Evolutionary conservation across 306 rosid species (phyloP).

Genomic region (Inga laurina): DNA sequence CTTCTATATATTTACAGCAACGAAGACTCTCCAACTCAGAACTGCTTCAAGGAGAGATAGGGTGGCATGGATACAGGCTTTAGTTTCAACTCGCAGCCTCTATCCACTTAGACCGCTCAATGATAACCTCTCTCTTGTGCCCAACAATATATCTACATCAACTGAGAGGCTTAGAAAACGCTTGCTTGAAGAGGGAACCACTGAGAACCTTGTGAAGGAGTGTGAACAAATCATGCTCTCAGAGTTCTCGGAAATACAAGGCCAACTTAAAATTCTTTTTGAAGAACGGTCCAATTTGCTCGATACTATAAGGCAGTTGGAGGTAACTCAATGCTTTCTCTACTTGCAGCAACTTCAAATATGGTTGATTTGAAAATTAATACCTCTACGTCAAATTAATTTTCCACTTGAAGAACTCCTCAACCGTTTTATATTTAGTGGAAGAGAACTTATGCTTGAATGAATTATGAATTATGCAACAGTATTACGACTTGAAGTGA

Average conservation of each 20-base stretch:
- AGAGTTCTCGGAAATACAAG: slow-evolving; percentile 77
- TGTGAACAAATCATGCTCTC: slow-evolving; percentile 91
- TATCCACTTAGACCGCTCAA: slow-evolving; percentile 54
- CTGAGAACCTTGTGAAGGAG: slow-evolving; percentile 66
- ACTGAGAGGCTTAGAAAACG: slow-evolving; percentile 75
- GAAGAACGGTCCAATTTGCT: slow-evolving; percentile 77
- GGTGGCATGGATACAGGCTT: slow-evolving; percentile 87
- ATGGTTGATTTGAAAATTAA: slow-evolving; percentile 12
- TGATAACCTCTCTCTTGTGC: slow-evolving; percentile 55
- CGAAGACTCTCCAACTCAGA: slow-evolving; percentile 95
- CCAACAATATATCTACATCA: slow-evolving; percentile 66
- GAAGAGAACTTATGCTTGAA: not conserved
- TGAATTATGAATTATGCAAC: slow-evolving; percentile 7
- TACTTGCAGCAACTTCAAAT: slow-evolving; percentile 1
- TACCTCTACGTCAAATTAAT: not conserved
- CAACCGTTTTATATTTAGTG: not conserved
- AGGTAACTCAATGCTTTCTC: slow-evolving; percentile 60
- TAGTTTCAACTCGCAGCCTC: slow-evolving; percentile 69
- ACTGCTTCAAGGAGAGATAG: slow-evolving; percentile 83
- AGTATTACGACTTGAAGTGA: slow-evolving; percentile 8
- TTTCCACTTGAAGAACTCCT: not conserved
- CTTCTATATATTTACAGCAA: slow-evolving; percentile 86
- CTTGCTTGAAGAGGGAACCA: slow-evolving; percentile 72
- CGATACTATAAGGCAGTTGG: slow-evolving; percentile 81
- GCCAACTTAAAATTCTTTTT: slow-evolving; percentile 62